Evolutionary conservation across 352 stramenopile genomes (phyloP), one percentile per base, ranked within the genome.

Genomic region (Phytophthora melonis): DNA sequence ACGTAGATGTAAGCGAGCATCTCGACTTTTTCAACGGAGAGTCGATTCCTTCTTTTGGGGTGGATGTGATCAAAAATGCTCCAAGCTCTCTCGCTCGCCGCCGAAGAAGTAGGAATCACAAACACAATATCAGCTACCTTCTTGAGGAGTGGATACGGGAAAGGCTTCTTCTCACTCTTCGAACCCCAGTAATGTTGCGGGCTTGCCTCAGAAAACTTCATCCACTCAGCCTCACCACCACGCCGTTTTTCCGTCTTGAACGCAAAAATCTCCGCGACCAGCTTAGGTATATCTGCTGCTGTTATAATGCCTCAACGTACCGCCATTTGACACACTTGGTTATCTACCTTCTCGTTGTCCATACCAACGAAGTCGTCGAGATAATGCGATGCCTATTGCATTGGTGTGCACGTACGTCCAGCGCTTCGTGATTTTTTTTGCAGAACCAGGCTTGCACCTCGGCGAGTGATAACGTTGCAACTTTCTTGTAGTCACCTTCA

Each of bases 1-100:
- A 58, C 53, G 49, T 58, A 66, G n/a, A 58, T 53, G 25, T 53
- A 66, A 41, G 45, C 60, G 16, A 58, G n/a, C 60, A 66, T 74
- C 23, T 57, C 58, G 21, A 63, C 49, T 21, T 58, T 72, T 34
- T 52, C 18, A n/a, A 50, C 56, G 10, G 56, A 63, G 6, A 63
- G 34, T 21, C 36, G 9, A 13, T 63, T 53, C 13, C 56, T 63
- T 13, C 36, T 18, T 21, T 63, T 63, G 32, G 36, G 39, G 36
- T 63, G 56, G 5, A 63, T 63, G 36, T 63, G 56, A 36, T 63
- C 36, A 36, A 63, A 53, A 9, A 63, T 63, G 16, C 19, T 50
- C 21, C 56, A 53, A 14, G 56, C 56, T 39, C 34, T 52, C 21
- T 63, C 34, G 56, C 56, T 63, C 19, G 56, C 56, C 13, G 56